Base-by-base conservation (phyloP, 2,329 filamentous ascomycete species). In the Knoxdaviesia capensis region DNA sequence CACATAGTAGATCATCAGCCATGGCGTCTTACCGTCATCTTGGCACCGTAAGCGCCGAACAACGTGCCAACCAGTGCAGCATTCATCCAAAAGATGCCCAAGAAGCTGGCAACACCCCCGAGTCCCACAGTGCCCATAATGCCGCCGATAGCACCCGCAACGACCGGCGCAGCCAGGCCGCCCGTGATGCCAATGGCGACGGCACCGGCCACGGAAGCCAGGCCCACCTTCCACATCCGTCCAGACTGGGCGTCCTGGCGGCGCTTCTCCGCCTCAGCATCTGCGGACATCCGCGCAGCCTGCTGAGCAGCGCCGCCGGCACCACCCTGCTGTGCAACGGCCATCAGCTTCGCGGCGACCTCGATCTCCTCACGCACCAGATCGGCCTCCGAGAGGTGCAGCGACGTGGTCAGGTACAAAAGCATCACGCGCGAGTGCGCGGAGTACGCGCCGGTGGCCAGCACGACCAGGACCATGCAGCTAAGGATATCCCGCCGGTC, bases 111-210 rank as follows among this genome's bases (percentile, higher is more conserved):
- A 3, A 90, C 81, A 1, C 84, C 83, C 28, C 85, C 87, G 1
- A 94, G 64, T 0, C 87, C 87, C 1, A 94, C 69, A 0, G 82
- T 82, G 9, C 85, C 83, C 72, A 94, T 83, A 2, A 94, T 31
- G 1, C 79, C 78, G 3, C 86, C 86, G 9, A 94, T 68, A 0
- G 85, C 85, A 4, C 85, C 86, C 4, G 87, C 87, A 9, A 94
- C 79, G 0, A 93, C 65, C 0, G 87, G 87, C 1, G 87, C 86
- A 1, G 87, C 87, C n/a, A 94, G 66, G 2, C 87, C 87, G 11
- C 87, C 87, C 0, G 86, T 94, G 4, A 94, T 72, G 5, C 87
- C 87, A n/a, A 94, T 87, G 1, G 94, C 64, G 0, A 82, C 83
- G 1, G 88, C 88, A 7, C 88, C 88, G 0, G 84, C 86, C 0